Evolutionary conservation across 345 rosid species (phyloP), one percentile per base, ranked within the genome.

Genomic region (Eutrema yunnanense): DNA sequence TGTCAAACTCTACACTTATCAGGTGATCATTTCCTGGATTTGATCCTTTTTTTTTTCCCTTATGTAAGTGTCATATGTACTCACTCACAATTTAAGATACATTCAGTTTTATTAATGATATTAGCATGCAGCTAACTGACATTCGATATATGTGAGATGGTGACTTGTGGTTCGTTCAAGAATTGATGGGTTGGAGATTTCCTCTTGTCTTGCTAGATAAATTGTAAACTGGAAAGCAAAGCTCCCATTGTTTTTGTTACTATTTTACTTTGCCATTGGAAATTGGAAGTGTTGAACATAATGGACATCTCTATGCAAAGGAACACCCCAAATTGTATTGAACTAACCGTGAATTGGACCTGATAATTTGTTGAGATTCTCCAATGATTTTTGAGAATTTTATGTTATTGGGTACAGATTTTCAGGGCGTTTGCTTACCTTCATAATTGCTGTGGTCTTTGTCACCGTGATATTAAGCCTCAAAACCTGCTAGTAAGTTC

Each of bases 401-500:
- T 40, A 43, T 68, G 57, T 55, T 38, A 72, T 44, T 66, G 73
- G 47, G 11, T 77, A 69, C 89, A 90, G 96, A 90, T 90, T 67
- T 90, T 92, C 82, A 86, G 96, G 84, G 96, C 90, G 13, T n/a
- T 90, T 73, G 90, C 96, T 32, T 90, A 87, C 79, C 72, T 90
- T 65, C 92, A 90, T 81, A 86, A 84, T 53, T 87, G 88, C 74
- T 83, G 86, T 53, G 96, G 96, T 49, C 84, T 90, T 55, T 90
- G 96, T 78, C 96, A 90, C 63, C 87, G 92, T 69, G 96, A 90
- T 69, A 90, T 90, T 82, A 90, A 90, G 81, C 96, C 96, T 67
- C 96, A 90, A 78, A 90, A 90, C 81, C 74, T 87, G 75, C 85
- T 90, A 13, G 96, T 90, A 73, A 83, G 86, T 51, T 63, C 49